Conservation (phyloP, 208 protist species). For the Pavlovales sp. region DNA sequence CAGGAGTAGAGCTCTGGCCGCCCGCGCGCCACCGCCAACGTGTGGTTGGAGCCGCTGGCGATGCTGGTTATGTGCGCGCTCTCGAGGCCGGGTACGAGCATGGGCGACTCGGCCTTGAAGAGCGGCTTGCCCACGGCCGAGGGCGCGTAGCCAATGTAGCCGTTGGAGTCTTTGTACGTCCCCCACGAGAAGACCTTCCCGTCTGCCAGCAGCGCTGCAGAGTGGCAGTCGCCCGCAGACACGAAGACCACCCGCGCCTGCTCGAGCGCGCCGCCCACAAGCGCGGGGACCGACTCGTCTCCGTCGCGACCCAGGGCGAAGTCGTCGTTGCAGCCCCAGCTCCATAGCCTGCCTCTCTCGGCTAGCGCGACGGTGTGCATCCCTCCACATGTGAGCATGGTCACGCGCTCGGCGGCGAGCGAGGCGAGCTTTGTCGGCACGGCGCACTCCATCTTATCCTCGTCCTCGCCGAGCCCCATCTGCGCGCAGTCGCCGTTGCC, state of each 20-base stretch:
- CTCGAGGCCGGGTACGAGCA: neutral
- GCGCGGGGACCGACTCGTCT: constrained; percentile 17
- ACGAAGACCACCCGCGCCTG: neutral
- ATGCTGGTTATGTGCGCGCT: neutral
- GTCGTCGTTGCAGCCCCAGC: constrained; percentile 56
- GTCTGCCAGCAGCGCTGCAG: constrained; percentile 3
- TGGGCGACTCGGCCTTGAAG: neutral
- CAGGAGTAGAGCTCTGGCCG: neutral
- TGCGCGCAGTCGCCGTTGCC: constrained; percentile 49
- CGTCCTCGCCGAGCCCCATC: constrained; percentile 43
- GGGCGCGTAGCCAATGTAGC: constrained; percentile 42
- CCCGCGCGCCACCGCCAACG: constrained; percentile 15
- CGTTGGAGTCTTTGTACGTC: constrained; percentile 50
- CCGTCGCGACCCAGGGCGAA: constrained; percentile 36
- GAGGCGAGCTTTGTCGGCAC: neutral
- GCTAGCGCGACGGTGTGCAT: constrained; percentile 38
- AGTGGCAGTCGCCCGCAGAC: constrained; percentile 42
- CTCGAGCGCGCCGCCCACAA: neutral
- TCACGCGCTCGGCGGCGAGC: neutral
- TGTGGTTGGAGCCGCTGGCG: constrained; percentile 47
- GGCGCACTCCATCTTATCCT: neutral
- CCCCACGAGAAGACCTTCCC: constrained; percentile 49
- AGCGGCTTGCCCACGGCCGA: neutral
- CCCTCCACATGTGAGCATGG: constrained; percentile 32
- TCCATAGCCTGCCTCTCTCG: constrained; percentile 32